These are phyloP conservation scores for Balamuthia mandrillaris DNA, from an alignment of 208 protist genomes.

Conservation along the genomic window DNA sequence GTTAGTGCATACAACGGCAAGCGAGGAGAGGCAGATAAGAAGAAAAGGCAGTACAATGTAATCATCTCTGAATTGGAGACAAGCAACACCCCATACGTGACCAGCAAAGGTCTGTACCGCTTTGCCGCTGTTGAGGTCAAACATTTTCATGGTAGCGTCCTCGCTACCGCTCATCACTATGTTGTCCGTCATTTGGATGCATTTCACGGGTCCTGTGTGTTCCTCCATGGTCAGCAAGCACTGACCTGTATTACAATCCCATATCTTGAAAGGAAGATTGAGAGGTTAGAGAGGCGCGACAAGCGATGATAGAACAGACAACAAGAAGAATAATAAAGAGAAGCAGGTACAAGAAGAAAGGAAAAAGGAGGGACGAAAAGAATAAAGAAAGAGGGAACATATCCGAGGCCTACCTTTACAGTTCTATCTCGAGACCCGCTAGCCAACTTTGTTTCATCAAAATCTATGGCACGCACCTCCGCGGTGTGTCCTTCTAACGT, in stretches of 20 bases:
- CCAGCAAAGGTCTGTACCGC: not conserved
- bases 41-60: not conserved
- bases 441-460: not conserved
- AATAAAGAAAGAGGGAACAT: no score
- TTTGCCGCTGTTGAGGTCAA: not conserved
- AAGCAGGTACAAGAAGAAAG: no score
- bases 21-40: not conserved
- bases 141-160: not conserved
- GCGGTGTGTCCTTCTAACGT: not conserved
- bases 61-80: not conserved
- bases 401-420: no score
- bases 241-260: not conserved
- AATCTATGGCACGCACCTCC: not conserved
- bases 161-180: conserved; percentile 1
- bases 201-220: not conserved
- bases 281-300: no score
- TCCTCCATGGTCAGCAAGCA: not conserved
- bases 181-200: conserved; percentile 24
- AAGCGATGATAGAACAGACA: no score
- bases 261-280: no score
- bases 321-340: no score
- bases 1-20: not conserved
- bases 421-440: not conserved
- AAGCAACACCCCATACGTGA: not conserved
- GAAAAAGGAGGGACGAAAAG: no score